phyloP scores from a whole-genome alignment of 345 rosid genomes.

The Arabidopsis arenosa region DNA sequence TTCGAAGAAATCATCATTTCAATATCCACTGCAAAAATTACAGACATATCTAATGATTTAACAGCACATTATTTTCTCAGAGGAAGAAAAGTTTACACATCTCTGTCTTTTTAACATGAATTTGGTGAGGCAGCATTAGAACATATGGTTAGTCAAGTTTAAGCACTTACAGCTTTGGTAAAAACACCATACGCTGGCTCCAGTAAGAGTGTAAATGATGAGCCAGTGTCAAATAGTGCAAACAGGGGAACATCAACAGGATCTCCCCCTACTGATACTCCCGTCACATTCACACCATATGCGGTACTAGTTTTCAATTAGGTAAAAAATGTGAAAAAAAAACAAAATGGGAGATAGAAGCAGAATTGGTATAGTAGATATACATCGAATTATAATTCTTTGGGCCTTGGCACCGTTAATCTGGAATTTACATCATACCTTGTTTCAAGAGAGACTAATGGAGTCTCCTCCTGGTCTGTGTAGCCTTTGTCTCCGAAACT shows the following conservation, averaged over 20 bases:
- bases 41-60: conserved; percentile 17
- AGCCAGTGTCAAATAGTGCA: conserved; percentile 83
- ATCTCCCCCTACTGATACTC: conserved; percentile 53
- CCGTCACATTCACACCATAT: conserved; percentile 71
- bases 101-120: neutral
- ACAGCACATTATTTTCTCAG: neutral
- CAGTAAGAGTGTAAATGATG: conserved; percentile 74
- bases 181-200: conserved; percentile 75
- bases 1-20: conserved; percentile 5
- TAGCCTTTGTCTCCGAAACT: conserved; percentile 89
- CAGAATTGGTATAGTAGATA: too few relatives aligned
- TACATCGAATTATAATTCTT: neutral
- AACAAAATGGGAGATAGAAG: neutral
- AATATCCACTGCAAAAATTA: neutral
- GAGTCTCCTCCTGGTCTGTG: conserved; percentile 75
- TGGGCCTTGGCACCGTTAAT: neutral
- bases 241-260: conserved; percentile 47
- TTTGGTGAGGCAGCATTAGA: neutral
- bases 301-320: conserved; percentile 50
- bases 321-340: conserved; percentile 2
- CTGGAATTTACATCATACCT: conserved; percentile 46
- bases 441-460: conserved; percentile 54
- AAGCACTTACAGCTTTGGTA: conserved; percentile 60
- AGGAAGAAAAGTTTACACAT: neutral
- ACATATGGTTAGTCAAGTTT: neutral